Base-by-base conservation (phyloP, 2,329 filamentous ascomycete genomes). In the Stagonosporopsis chrysanthemi region DNA sequence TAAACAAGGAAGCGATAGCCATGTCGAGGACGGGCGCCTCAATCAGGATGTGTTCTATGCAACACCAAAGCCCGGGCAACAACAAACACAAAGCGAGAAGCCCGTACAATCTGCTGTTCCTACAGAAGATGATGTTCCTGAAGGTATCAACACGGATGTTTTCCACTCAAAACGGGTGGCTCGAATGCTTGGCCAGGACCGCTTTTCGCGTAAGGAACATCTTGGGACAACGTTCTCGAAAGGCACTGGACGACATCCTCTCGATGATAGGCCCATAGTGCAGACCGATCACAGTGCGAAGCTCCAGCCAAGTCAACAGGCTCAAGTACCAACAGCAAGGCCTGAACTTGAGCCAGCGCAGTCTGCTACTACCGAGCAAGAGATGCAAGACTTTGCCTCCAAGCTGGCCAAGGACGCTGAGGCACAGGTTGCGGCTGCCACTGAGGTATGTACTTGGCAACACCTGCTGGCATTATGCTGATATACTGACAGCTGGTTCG, bases 111-210 rank as follows among this genome's bases (percentile, higher is more conserved):
- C 60, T 35, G 64, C 66, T 40, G 64, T 70, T 17, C 69, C 72
- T 22, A 58, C 64, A 47, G 71, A 80, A 52, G 78, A 82, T 17
- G 78, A 83, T n/a, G 57, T 83, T 15, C 80, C 85, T 4, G 83
- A 86, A 50, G 86, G 83, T 43, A 78, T 88, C 66, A 82, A 88
- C 66, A 81, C 82, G 5, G 82, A 86, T 62, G 73, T 89, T 0
- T 90, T 90, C 67, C 83, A 84, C 53, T 89, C 84, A 52, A 83
- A 82, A 3, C 81, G 80, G 52, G 83, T 88, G 19, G 83, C 85
- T 26, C 81, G 77, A 58, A 79, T 85, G 72, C 75, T 89, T 14
- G 81, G 83, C 28, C 79, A 79, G 28, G 79, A 82, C 33, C 69
- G 68, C 6, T 69, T 73, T 52, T 68, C 70, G 14, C 61, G 65